Base-by-base conservation (phyloP, 768 basidiomycete species). In the Boletus vinaceobasis region DNA sequence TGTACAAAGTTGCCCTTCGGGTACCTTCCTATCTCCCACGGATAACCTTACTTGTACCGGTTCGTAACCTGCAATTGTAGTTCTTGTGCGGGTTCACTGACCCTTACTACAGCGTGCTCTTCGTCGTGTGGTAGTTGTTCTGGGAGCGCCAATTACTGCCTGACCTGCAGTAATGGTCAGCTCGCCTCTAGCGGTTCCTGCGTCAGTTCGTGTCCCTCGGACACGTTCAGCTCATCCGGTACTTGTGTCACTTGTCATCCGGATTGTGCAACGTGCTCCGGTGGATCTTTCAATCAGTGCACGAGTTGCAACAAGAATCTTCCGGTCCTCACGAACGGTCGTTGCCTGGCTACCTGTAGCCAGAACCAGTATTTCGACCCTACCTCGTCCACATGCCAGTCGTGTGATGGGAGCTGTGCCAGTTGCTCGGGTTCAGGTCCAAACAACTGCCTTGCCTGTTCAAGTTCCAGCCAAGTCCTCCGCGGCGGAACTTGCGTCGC, bases 211-310 rank as follows among this genome's bases (percentile, higher is more conserved):
- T 95, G 92, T 64, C 90, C 93, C 0, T 78, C 84, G 37, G 83
- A 82, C 55, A 81, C 85, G 2, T 87, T 93, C 72, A 72, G 77
- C 49, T 79, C 87, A 11, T 77, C 82, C 31, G 81, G 84, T 23
- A 71, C 80, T 27, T 95, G 93, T 73, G 65, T 83, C 51, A 62
- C 84, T 6, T 96, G 93, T 69, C 92, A 95, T 56, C 84, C 90
- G 0, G 93, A 95, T 65, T 96, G 93, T 64, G 83, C 82, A 15
- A 84, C 87, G 2, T 96, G 93, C 71, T 83, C 84, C 23, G 91
- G 90, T n/a, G 63, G 79, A 21, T 80, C 84, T 0, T 90, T 90
- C 73, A 84, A 82, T 65, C 86, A 93, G 65, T 96, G 93, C 71
- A 77, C 83, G 8, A 80, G 81, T 45, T 94, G 92, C 64, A 77